Evolutionary conservation across 768 basidiomycete genomes (phyloP).

Genomic region (Tylopilus subfusipes): DNA sequence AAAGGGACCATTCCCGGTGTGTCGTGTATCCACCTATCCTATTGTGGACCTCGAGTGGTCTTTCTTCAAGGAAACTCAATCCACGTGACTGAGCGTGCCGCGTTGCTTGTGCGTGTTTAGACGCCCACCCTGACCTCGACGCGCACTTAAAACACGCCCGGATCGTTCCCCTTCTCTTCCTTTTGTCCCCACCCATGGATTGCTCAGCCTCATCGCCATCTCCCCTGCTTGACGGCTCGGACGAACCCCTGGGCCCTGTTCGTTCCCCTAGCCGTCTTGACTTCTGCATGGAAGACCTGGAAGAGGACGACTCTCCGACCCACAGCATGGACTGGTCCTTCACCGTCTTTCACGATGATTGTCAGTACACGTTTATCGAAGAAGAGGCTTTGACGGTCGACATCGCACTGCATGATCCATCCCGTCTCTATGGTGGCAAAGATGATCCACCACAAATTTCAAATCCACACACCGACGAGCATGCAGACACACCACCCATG

Average conservation of each 20-base stretch:
- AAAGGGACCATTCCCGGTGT: slow-evolving; percentile 15
- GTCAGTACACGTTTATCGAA: not conserved
- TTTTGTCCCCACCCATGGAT: slow-evolving; percentile 5
- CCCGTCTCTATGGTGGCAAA: not conserved
- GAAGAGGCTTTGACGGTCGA: slow-evolving; percentile 8
- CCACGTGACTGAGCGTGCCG: slow-evolving; percentile 26
- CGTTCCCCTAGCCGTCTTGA: slow-evolving; percentile 50
- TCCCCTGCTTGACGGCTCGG: slow-evolving; percentile 9
- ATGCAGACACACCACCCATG: slow-evolving; percentile 5
- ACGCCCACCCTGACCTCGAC: slow-evolving; percentile 5
- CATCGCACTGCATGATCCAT: not conserved
- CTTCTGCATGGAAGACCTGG: slow-evolving; percentile 26
- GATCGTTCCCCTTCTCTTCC: not conserved
- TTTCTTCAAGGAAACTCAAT: slow-evolving; percentile 7
- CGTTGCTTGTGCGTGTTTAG: slow-evolving; percentile 22
- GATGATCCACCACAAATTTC: slow-evolving; percentile 4
- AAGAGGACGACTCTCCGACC: not conserved
- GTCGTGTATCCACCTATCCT: slow-evolving; percentile 14
- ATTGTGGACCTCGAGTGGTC: slow-evolving; percentile 8
- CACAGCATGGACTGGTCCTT: slow-evolving; percentile 13
- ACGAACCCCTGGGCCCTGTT: slow-evolving; percentile 28
- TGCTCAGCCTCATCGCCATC: slow-evolving; percentile 4
- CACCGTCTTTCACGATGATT: not conserved
- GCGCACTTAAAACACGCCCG: slow-evolving; percentile 10
- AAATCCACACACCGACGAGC: slow-evolving; percentile 16